phyloP scores from a whole-genome alignment of 2,329 filamentous ascomycete species.

The Calonectria crousiana region DNA sequence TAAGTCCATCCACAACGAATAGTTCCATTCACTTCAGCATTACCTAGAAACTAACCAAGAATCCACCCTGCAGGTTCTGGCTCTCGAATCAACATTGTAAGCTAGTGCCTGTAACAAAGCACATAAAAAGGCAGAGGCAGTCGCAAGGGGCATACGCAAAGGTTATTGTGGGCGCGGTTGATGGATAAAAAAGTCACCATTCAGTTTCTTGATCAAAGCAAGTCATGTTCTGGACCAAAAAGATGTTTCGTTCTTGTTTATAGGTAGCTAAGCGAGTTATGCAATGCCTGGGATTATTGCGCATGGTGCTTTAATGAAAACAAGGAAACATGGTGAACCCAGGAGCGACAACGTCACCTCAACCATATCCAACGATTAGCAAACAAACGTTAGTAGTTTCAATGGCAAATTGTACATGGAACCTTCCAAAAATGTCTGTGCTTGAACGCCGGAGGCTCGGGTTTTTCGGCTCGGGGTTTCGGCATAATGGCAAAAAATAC shows the following conservation, averaged over 20 bases:
- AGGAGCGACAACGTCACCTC: background rate
- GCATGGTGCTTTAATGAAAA: background rate
- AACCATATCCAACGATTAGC: background rate
- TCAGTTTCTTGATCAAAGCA: slow-evolving; percentile 2
- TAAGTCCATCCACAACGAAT: slow-evolving; percentile 57
- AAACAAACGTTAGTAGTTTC: background rate
- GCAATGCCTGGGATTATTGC: background rate
- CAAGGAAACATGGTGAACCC: background rate
- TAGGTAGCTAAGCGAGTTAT: background rate
- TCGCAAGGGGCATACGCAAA: background rate
- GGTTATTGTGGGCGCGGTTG: background rate
- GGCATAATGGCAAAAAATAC: slow-evolving; percentile 16
- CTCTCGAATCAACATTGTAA: slow-evolving; percentile 52
- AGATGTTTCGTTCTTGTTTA: slow-evolving; percentile 11
- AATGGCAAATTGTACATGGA: background rate
- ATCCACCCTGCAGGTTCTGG: slow-evolving; percentile 60
- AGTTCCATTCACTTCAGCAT: background rate
- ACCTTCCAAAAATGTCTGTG: background rate
- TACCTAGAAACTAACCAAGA: slow-evolving; percentile 15
- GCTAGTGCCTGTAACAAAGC: background rate
- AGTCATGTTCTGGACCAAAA: slow-evolving; percentile 4
- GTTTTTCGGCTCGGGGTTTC: slow-evolving; percentile 41
- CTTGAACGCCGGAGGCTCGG: slow-evolving; percentile 22
- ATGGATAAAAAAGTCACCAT: background rate
- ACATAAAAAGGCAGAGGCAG: background rate